These are phyloP conservation scores for Pichia sp. DNA, from an alignment of 1,139 yeast genomes.

Conservation along the genomic window DNA sequence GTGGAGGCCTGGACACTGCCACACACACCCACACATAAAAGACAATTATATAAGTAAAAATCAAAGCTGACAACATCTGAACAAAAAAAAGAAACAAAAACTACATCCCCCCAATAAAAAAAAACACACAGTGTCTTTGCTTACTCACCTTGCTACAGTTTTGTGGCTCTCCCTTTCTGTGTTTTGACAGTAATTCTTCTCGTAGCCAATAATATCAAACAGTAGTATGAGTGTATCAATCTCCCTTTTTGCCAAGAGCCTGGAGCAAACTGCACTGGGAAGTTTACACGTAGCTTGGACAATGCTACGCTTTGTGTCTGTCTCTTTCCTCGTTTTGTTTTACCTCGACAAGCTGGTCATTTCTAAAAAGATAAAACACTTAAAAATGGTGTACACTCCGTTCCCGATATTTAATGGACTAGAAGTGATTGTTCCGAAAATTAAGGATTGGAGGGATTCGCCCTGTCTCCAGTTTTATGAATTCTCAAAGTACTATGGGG, in stretches of 20 bases:
- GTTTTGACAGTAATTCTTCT: not conserved
- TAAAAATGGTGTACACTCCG: conserved; percentile 19
- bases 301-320: not conserved
- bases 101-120: too few species aligned
- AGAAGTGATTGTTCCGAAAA: conserved; percentile 24
- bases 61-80: too few species aligned
- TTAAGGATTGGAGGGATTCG: conserved; percentile 18
- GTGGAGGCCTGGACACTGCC: too few species aligned
- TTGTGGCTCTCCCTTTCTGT: not conserved
- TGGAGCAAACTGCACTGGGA: not conserved
- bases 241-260: not conserved
- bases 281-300: not conserved
- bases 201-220: not conserved
- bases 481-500: conserved; percentile 46
- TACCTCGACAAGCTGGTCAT: conserved; percentile 3
- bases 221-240: not conserved
- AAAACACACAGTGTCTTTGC: too few species aligned
- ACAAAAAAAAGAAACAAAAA: too few species aligned
- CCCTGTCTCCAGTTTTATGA: conserved; percentile 48
- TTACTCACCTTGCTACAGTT: not conserved
- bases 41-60: too few species aligned
- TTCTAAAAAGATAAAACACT: conserved; percentile 22
- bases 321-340: not conserved
- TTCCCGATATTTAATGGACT: conserved; percentile 29
- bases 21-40: too few species aligned